A percentile compares a stretch with the other conserved stretches of the same genome.
These are phyloP conservation scores for Ustilago cynodontis DNA, from an alignment of 1,284 basidiomycete species.

Conservation along the genomic window DNA sequence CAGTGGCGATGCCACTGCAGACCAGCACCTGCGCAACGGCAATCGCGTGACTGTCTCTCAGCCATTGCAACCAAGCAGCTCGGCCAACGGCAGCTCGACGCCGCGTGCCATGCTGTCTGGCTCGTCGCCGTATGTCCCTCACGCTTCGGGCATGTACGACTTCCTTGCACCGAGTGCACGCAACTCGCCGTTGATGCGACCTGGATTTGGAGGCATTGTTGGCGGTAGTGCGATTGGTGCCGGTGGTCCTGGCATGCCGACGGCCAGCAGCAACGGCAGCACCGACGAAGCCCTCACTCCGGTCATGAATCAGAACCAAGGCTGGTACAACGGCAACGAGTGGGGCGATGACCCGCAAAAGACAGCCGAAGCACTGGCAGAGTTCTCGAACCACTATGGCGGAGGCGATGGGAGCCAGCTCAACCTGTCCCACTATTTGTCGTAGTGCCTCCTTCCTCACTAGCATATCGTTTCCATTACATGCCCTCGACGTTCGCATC, in stretches of 20 bases:
- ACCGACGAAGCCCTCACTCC: conserved; percentile 51
- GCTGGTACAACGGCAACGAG: conserved; percentile 45
- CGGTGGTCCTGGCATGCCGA: conserved; percentile 14
- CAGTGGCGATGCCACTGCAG: conserved; percentile 11
- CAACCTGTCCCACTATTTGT: conserved; percentile 44
- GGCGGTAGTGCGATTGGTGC: conserved; percentile 10
- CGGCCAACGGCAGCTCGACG: conserved; percentile 43
- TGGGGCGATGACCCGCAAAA: conserved; percentile 56
- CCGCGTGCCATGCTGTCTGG: conserved; percentile 32
- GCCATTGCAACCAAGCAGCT: conserved; percentile 40
- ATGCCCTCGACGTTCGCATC: background rate
- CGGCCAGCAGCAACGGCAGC: conserved; percentile 50
- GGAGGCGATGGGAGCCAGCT: conserved; percentile 31
- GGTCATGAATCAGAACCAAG: conserved; percentile 43
- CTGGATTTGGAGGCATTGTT: conserved; percentile 11
- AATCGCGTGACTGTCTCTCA: conserved; percentile 16
- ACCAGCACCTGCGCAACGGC: conserved; percentile 23
- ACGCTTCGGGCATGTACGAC: conserved; percentile 52
- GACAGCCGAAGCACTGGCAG: conserved; percentile 49
- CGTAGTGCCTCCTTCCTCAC: conserved; percentile 5
- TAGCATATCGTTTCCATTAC: background rate
- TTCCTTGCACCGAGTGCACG: conserved; percentile 48
- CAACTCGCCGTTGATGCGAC: conserved; percentile 44
- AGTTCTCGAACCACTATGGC: conserved; percentile 45
- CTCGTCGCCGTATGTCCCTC: conserved; percentile 44